Evolutionary conservation across 345 rosid genomes (phyloP), one percentile per base, ranked within the genome.

Genomic region (Moricandia arvensis): DNA sequence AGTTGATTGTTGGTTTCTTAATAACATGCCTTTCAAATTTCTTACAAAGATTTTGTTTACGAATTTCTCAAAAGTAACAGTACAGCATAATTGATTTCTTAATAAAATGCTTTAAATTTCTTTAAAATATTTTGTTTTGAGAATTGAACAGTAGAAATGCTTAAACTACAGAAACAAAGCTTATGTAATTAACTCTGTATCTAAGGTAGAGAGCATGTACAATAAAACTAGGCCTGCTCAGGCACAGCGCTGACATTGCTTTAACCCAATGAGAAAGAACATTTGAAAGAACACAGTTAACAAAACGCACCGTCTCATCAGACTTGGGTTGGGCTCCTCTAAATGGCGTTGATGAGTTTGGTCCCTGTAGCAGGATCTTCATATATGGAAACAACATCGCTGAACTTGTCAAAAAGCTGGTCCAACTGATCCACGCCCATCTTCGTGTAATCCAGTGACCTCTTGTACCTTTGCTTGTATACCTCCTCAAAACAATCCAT

Each of bases 381-480:
- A 34, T 82, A 82, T 77, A 96, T 64, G 73, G 82, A 66, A 72
- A 85, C 96, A 53, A 96, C 83, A 72, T 93, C 96, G 1, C 63
- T 73, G 74, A 89, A 79, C 85, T 86, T 93, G 67, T 83, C 77
- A 17, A 93, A 80, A 62, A 96, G 86, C 75, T 91, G 94, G 69
- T 93, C 98, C 71, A 96, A 88, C 63, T 79, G 78, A 75, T 87
- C 81, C 60, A 88, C 88, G 2, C 95, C 94, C 26, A 87, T 72
- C 41, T 77, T 85, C 29, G 35, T 82, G 76, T 78, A 86, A 78
- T 89, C 86, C 37, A 93, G 49, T 6, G 78, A 75, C 78, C 77
- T 96, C 86, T 91, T 93, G 86, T 96, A 96, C 27, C 95, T 83
- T 64, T 88, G 96, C 66, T 87, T 83, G 72, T 96, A 96, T 71